phyloP scores from a whole-genome alignment of 371 early-diverging fungal species.

The Syncephalastrum monosporum region DNA sequence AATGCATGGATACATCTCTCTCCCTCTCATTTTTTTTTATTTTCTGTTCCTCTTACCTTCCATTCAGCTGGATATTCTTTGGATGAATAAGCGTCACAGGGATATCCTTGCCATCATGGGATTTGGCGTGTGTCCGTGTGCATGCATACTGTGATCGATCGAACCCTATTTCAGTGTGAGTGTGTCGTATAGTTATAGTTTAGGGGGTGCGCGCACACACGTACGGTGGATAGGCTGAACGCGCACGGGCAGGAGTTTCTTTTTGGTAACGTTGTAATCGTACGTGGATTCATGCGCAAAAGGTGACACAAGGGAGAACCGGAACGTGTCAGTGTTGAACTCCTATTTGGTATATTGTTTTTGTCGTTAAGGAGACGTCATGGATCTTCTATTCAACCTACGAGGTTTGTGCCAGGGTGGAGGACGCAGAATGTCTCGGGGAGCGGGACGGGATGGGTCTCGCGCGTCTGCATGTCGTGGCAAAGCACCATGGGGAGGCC shows the following conservation, averaged over 20 bases:
- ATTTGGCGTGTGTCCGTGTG: slow-evolving; percentile 50
- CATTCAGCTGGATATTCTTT: slow-evolving; percentile 46
- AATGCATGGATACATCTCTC: too few relatives aligned
- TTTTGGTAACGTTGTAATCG: slow-evolving; percentile 67
- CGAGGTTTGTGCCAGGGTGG: slow-evolving; percentile 65
- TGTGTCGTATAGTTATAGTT: not conserved
- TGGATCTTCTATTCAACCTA: slow-evolving; percentile 19
- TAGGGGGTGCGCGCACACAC: slow-evolving; percentile 2
- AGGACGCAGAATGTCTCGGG: slow-evolving; percentile 64
- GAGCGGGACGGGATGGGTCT: slow-evolving; percentile 51
- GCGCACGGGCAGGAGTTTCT: slow-evolving; percentile 43
- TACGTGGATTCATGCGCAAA: slow-evolving; percentile 67
- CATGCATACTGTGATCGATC: slow-evolving; percentile 50
- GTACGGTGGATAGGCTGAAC: slow-evolving; percentile 55
- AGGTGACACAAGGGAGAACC: slow-evolving; percentile 69
- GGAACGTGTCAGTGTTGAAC: slow-evolving; percentile 65
- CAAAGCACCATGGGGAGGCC: slow-evolving; percentile 63
- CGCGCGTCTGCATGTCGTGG: slow-evolving; percentile 41
- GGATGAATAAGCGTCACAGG: slow-evolving; percentile 73
- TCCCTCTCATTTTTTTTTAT: too few relatives aligned
- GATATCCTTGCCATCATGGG: slow-evolving; percentile 50
- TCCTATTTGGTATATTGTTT: slow-evolving; percentile 33
- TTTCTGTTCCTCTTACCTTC: slow-evolving; percentile 26
- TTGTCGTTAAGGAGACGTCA: not conserved
- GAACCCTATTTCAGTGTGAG: slow-evolving; percentile 34